Evolutionary conservation across 805 yeast genomes (phyloP).

Genomic region (Candida glaebosa): DNA sequence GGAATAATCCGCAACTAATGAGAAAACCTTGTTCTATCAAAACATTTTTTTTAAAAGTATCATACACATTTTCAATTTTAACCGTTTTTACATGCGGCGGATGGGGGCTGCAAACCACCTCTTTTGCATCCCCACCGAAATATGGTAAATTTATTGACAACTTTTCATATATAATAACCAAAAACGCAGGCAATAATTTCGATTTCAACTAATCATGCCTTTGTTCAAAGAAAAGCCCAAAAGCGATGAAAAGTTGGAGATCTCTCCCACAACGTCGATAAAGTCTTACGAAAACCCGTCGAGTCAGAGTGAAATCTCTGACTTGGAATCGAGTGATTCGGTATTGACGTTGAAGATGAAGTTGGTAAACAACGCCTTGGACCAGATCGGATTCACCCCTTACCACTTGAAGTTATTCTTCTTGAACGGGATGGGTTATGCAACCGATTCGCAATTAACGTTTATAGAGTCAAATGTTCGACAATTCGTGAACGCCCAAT

Average conservation of each 20-base stretch:
- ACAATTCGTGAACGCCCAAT: constrained; percentile 24
- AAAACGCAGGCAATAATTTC: neutral
- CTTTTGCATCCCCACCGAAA: neutral
- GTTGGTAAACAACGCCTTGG: constrained; percentile 51
- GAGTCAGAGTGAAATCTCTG: constrained; percentile 14
- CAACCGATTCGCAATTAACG: constrained; percentile 29
- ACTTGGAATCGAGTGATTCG: constrained; percentile 19
- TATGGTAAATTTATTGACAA: neutral
- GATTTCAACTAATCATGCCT: neutral
- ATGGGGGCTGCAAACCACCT: neutral
- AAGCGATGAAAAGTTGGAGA: neutral
- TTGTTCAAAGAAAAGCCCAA: neutral
- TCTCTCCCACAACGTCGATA: neutral
- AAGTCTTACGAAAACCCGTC: neutral
- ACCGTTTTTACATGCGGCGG: neutral
- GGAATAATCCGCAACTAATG: neutral
- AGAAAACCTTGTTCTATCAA: neutral
- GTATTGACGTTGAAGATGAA: constrained; percentile 39
- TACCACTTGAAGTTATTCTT: constrained; percentile 33
- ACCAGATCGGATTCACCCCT: constrained; percentile 49
- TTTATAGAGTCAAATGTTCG: constrained; percentile 21
- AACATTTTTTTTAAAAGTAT: neutral
- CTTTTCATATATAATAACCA: neutral
- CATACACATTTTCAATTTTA: neutral
- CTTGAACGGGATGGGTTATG: constrained; percentile 36